A percentile compares a stretch with the other conserved stretches of the same genome.
Evolutionary conservation across 2,329 filamentous ascomycete species (phyloP).

Genomic region (Bertia moriformis): DNA sequence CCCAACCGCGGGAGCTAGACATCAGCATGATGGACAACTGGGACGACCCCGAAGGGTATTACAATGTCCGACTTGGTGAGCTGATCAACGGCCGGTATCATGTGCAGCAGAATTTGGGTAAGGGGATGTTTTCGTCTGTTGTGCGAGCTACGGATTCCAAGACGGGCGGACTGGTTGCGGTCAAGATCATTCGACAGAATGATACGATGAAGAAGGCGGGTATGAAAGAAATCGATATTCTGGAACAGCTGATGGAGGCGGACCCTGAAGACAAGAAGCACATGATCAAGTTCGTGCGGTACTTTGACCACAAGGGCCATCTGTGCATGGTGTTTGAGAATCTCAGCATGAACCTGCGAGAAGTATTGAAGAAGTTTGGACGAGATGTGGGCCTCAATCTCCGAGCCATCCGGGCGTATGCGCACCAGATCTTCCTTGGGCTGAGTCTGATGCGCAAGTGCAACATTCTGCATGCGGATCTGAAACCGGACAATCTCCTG

Average conservation of each 20-base stretch:
- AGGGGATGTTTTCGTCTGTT: constrained; percentile 95
- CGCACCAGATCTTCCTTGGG: constrained; percentile 85
- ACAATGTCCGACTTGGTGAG: constrained; percentile 86
- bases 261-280: constrained; percentile 86
- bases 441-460: constrained; percentile 78
- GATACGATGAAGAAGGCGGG: constrained; percentile 84
- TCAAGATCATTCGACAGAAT: constrained; percentile 97
- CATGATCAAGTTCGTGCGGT: constrained; percentile 71
- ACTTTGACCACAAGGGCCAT: constrained; percentile 89
- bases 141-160: constrained; percentile 70
- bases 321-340: constrained; percentile 96
- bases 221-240: constrained; percentile 83
- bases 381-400: constrained; percentile 87
- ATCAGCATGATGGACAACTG: constrained; percentile 74
- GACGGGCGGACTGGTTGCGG: constrained; percentile 66
- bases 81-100: constrained; percentile 80
- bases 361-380: constrained; percentile 89
- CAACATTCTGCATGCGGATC: constrained; percentile 85
- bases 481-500: constrained; percentile 96
- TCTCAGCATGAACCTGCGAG: constrained; percentile 79
- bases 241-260: constrained; percentile 71
- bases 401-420: constrained; percentile 72
- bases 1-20: constrained; percentile 37
- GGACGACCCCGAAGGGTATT: constrained; percentile 89
- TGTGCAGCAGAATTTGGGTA: constrained; percentile 73